Conservation (phyloP, 2,329 filamentous ascomycete species). For the Fusarium drepaniforme region DNA sequence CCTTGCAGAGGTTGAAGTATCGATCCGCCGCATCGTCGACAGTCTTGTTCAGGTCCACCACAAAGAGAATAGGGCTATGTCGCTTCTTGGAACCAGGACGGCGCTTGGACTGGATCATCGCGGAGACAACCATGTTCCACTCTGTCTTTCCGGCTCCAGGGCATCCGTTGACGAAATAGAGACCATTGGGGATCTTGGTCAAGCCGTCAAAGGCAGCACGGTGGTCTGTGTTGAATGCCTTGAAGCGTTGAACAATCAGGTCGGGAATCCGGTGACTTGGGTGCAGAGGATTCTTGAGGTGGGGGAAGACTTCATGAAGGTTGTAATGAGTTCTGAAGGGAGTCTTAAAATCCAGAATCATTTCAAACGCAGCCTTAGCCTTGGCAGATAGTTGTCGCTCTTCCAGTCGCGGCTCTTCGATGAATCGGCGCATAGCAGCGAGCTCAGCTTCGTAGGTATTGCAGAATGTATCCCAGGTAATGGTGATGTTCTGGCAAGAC, state of each 20-base stretch:
- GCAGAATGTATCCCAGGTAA: conserved; percentile 44
- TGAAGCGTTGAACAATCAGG: conserved; percentile 45
- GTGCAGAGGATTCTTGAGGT: conserved; percentile 47
- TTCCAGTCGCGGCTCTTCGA: conserved; percentile 30
- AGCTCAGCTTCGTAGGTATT: conserved; percentile 51
- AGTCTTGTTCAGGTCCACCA: conserved; percentile 62
- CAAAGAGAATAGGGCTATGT: conserved; percentile 55
- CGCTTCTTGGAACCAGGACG: conserved; percentile 35
- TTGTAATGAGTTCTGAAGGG: conserved; percentile 36
- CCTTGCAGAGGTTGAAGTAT: conserved; percentile 53
- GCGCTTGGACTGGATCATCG: conserved; percentile 51
- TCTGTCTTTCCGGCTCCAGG: conserved; percentile 62
- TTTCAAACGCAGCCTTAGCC: conserved; percentile 46
- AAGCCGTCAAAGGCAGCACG: conserved; percentile 50
- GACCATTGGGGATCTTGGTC: conserved; percentile 53
- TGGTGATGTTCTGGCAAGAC: conserved; percentile 39
- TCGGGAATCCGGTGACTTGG: conserved; percentile 36
- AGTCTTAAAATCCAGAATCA: conserved; percentile 48
- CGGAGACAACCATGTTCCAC: conserved; percentile 58
- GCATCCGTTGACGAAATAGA: conserved; percentile 60
- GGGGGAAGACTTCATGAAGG: conserved; percentile 48
- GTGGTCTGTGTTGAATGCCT: conserved; percentile 54
- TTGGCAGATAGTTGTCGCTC: conserved; percentile 17
- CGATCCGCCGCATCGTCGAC: conserved; percentile 59
- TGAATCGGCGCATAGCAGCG: conserved; percentile 45